Conservation (phyloP, 257 asterid genomes). For the Solanum arcanum region DNA sequence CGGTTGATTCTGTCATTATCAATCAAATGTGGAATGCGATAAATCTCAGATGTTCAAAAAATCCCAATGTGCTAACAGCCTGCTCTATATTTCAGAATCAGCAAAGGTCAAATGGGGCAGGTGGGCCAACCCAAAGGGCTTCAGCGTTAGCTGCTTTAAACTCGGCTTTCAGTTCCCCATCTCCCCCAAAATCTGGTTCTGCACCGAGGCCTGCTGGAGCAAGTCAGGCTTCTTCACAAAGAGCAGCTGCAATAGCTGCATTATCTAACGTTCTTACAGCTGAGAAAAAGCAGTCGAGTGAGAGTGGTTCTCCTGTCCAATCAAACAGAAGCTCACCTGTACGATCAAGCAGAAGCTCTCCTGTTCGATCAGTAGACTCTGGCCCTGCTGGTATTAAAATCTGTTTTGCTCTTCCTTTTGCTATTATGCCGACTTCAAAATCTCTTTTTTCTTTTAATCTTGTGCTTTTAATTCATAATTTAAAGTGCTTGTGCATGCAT, state of each 20-base stretch:
- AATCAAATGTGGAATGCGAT: not conserved
- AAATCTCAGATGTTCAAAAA: not conserved
- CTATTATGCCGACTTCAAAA: not conserved
- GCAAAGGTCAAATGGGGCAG: conserved; percentile 66
- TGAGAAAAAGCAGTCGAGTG: conserved; percentile 58
- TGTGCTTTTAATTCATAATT: not conserved
- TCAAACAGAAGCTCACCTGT: conserved; percentile 62
- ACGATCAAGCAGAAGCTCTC: conserved; percentile 55
- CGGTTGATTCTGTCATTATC: not conserved
- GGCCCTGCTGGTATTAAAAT: conserved; percentile 50
- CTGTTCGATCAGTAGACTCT: conserved; percentile 25
- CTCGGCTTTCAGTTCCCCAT: conserved; percentile 67
- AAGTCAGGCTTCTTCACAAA: conserved; percentile 61
- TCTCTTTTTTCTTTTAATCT: not conserved
- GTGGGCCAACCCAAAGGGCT: conserved; percentile 95
- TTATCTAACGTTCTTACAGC: conserved; percentile 70
- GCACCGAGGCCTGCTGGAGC: conserved; percentile 36
- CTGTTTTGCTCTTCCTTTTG: not conserved
- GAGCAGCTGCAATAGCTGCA: conserved; percentile 98
- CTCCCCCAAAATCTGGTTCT: conserved; percentile 39
- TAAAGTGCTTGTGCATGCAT: not conserved
- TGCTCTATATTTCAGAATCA: conserved; percentile 10
- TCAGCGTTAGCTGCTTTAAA: conserved; percentile 96
- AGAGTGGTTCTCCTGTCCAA: conserved; percentile 54
- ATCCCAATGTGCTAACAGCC: not conserved